Evolutionary conservation across 352 stramenopile species (phyloP), one percentile per base, ranked within the genome.

Genomic region (Pilasporangium apinafurcum): DNA sequence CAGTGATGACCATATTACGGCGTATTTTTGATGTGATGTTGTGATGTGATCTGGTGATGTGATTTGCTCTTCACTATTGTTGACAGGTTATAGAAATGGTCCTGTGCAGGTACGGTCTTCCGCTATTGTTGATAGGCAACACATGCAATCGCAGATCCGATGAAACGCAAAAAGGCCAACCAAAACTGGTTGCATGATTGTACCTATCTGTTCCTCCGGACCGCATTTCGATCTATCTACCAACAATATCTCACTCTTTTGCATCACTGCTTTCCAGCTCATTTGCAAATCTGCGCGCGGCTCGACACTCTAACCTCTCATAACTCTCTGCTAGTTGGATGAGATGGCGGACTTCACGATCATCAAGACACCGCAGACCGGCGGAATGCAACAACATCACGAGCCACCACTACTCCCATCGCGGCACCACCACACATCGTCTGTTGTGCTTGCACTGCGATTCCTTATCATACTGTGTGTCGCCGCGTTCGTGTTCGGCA

Each of bases 401-500:
- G n/a, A 37, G 10, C 16, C 32, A 18, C 22, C 32, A 5, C 32
- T 16, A 16, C 10, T 8, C 32, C 32, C 9, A 18, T 6, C 32
- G 9, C 18, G 22, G 9, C 32, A 16, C 32, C 32, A 8, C 18
- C 16, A 16, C 6, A 22, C 32, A 7, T 4, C 21, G 8, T 16
- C 43, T 22, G 21, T n/a, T 1, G 53, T 69, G 30, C 56, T 68
- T 13, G 44, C 53, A 30, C 41, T 71, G 21, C 64, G 64, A 18
- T 53, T 66, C 24, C 49, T 61, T 21, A 58, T 75, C 21, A 24
- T 62, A 33, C 45, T 79, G 44, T 39, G 51, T 17, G 49, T 74
- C 39, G 53, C 46, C 13, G 44, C 56, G 37, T 83, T 78, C 51
- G 54, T 83, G 43, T 83, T 83, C 37, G 70, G 70, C 32, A 83